Evolutionary conservation across 805 yeast species (phyloP), one percentile per base, ranked within the genome.

Genomic region (Cyberlindnera mycetangii): DNA sequence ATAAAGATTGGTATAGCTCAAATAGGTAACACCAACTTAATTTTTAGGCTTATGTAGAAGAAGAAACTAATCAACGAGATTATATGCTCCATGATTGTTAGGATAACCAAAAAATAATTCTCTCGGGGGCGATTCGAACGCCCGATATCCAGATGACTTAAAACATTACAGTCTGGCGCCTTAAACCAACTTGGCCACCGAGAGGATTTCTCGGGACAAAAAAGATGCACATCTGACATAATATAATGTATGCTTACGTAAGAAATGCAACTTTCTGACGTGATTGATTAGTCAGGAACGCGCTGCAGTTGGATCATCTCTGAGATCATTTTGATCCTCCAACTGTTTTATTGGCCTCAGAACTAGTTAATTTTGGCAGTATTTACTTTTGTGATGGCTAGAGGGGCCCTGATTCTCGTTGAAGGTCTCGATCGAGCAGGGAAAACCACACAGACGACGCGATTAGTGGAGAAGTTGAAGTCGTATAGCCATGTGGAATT

Each of bases 361-460:
- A n/a, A n/a, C n/a, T n/a, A n/a, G n/a, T n/a, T n/a, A n/a, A n/a
- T n/a, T n/a, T n/a, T n/a, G n/a, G n/a, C n/a, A n/a, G n/a, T n/a
- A n/a, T n/a, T 28, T 7, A 11, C 16, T 12, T 28, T 14, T 28
- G 25, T 2, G n/a, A 56, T 54, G 61, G 35, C 46, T 5, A 49
- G 97, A 50, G 98, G 97, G 2, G 72, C 76, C 37, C 68, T 93
- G 31, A 83, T 93, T 18, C 75, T 89, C 1, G 72, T 93, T 2
- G 99, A 93, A 64, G 99, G 99, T 0, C 76, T 93, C 1, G 99
- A 93, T 58, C 69, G 99, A 39, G 84, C 97, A 0, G 99, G 99
- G 0, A 93, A 93, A 58, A 79, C 96, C 3, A 89, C 97, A 0
- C 99, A 93, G 60, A 75, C 84, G 7, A 59, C 64, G 3, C 52